Conservation (phyloP, 768 basidiomycete species). For the Tulasnella sp. region DNA sequence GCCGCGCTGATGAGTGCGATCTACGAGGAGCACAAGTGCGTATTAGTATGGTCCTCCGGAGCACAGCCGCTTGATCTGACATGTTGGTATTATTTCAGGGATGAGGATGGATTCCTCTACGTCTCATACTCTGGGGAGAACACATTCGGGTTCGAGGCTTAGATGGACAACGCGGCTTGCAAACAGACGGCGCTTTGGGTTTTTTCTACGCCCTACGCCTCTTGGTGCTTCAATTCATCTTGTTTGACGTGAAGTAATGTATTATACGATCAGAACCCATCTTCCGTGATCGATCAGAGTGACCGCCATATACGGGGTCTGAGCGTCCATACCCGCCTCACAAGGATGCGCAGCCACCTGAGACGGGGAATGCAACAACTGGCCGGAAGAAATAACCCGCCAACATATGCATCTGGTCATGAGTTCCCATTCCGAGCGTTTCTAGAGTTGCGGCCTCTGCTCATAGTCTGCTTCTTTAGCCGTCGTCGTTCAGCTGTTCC, state of each 20-base stretch:
- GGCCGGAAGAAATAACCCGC: too few relatives aligned
- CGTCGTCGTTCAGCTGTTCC: conserved; percentile 3
- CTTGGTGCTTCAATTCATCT: neutral
- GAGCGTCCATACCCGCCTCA: too few relatives aligned
- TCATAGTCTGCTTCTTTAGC: too few relatives aligned
- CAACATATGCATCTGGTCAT: too few relatives aligned
- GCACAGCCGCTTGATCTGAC: too few relatives aligned
- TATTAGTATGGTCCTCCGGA: conserved; percentile 18
- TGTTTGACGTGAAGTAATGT: neutral
- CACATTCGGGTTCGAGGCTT: conserved; percentile 54
- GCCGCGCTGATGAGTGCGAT: conserved; percentile 98
- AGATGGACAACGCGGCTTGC: neutral
- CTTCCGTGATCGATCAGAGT: too few relatives aligned
- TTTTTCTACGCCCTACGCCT: neutral
- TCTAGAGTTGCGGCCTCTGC: too few relatives aligned
- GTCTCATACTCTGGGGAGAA: conserved; percentile 99
- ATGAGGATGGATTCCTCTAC: conserved; percentile 98
- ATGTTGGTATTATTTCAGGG: conserved; percentile 39
- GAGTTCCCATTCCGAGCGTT: too few relatives aligned
- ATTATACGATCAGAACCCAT: neutral
- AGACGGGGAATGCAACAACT: too few relatives aligned
- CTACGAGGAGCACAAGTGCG: conserved; percentile 99
- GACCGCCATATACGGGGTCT: too few relatives aligned
- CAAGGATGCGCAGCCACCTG: too few relatives aligned
- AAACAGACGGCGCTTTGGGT: neutral